Percentiles rank a stretch among this genome's conserved stretches.
phyloP scores from a whole-genome alignment of 2,329 filamentous ascomycete species.

The Lasiodiplodia gonubiensis region DNA sequence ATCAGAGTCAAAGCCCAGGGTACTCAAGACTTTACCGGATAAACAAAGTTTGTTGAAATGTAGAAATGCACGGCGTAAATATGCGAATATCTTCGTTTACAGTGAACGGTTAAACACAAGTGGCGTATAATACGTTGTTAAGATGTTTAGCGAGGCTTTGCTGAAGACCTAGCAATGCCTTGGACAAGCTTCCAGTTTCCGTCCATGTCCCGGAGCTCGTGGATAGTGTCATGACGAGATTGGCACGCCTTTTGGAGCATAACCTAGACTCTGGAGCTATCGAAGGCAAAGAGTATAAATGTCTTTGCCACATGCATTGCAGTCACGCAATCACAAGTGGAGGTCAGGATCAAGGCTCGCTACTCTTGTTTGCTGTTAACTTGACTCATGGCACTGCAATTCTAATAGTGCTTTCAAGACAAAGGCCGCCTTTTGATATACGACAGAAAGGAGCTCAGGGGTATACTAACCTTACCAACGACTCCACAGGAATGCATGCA shows the following conservation, averaged over 20 bases:
- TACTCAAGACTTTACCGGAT: not conserved
- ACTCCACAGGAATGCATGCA: constrained; percentile 22
- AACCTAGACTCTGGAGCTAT: not conserved
- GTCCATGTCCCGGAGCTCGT: not conserved
- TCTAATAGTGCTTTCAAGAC: no score
- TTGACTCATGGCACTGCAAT: not conserved
- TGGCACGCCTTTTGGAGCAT: not conserved
- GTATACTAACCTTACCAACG: constrained; percentile 13
- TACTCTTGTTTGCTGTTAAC: not conserved
- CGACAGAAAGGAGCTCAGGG: constrained; percentile 2
- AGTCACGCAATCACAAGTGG: not conserved
- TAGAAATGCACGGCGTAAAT: no score
- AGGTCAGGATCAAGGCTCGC: not conserved
- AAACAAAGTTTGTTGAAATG: no score
- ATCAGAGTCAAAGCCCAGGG: not conserved
- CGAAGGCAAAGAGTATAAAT: not conserved
- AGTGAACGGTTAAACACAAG: no score
- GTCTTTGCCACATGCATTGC: not conserved
- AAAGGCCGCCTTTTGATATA: not conserved
- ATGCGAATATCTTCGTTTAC: no score
- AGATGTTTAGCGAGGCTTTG: not conserved
- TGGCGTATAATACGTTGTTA: no score
- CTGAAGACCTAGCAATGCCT: not conserved
- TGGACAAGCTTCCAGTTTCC: not conserved
- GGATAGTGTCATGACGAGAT: not conserved